Conservation (phyloP, 1,284 basidiomycete genomes). For the Cutaneotrichosporon daszewskae region DNA sequence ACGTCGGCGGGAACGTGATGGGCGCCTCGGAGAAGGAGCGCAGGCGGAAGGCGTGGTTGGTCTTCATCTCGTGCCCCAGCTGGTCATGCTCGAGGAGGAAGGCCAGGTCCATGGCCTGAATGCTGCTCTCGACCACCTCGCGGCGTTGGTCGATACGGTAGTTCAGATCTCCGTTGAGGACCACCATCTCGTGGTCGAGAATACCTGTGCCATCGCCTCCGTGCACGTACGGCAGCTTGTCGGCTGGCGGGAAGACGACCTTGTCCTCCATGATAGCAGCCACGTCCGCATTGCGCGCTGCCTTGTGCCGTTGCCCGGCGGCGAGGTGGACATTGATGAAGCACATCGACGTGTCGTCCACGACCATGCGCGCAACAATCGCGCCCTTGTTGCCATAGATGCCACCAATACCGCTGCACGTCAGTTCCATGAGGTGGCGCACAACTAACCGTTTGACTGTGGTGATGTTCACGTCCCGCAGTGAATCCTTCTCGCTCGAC, state of each 20-base stretch:
- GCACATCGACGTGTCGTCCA: constrained; percentile 87
- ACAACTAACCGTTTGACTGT: constrained; percentile 76
- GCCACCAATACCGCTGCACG: constrained; percentile 89
- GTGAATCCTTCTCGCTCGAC: constrained; percentile 41
- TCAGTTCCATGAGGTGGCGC: too few species aligned
- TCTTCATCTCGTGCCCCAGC: constrained; percentile 76
- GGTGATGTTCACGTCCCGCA: constrained; percentile 68
- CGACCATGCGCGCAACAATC: constrained; percentile 78
- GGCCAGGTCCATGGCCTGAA: constrained; percentile 61
- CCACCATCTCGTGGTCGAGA: constrained; percentile 88
- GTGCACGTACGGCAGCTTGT: constrained; percentile 66
- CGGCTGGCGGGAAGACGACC: constrained; percentile 57
- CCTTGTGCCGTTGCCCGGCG: constrained; percentile 78
- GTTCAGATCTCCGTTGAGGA: constrained; percentile 63
- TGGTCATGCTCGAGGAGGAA: constrained; percentile 76
- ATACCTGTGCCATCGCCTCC: constrained; percentile 94
- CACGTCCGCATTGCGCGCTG: constrained; percentile 78
- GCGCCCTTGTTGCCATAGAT: constrained; percentile 97
- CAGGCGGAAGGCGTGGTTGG: constrained; percentile 78
- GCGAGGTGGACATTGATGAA: constrained; percentile 96
- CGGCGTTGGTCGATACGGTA: constrained; percentile 90
- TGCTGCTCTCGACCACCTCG: constrained; percentile 66
- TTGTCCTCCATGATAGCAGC: constrained; percentile 79
- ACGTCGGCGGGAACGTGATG: constrained; percentile 79
- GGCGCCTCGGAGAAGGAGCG: constrained; percentile 76